Evolutionary conservation across 495 filamentous ascomycete genomes (phyloP).

Genomic region (Neurospora sp.): DNA sequence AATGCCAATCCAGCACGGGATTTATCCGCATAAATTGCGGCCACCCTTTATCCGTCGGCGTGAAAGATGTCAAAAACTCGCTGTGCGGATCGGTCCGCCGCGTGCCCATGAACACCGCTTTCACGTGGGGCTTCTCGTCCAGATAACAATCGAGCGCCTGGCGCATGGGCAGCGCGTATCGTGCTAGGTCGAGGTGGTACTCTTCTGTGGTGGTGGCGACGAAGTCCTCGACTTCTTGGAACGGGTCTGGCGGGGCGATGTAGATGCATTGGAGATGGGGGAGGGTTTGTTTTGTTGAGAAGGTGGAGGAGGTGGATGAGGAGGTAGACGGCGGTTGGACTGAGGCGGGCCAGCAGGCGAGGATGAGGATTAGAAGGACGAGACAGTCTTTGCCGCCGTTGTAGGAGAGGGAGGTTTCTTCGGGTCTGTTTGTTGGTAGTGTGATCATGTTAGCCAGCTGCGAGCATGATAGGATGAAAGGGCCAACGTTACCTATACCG

Average conservation of each 20-base stretch:
- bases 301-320: no score
- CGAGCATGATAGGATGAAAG: not conserved
- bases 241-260: slow-evolving; percentile 70
- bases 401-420: slow-evolving; percentile 82
- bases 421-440: slow-evolving; percentile 37
- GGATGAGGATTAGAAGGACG: slow-evolving; percentile 80
- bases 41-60: slow-evolving; percentile 82
- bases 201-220: slow-evolving; percentile 48
- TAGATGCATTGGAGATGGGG: slow-evolving; percentile 66
- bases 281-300: not conserved
- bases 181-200: slow-evolving; percentile 69
- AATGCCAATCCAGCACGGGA: slow-evolving; percentile 96
- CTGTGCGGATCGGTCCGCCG: slow-evolving; percentile 89
- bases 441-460: not conserved
- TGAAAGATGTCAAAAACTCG: slow-evolving; percentile 62
- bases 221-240: slow-evolving; percentile 76
- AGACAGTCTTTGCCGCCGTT: slow-evolving; percentile 99
- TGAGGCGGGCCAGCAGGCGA: slow-evolving; percentile 51
- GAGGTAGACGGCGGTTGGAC: not conserved
- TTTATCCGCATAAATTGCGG: slow-evolving; percentile 87
- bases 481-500: slow-evolving; percentile 50
- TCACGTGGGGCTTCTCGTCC: slow-evolving; percentile 45
- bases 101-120: slow-evolving; percentile 89
- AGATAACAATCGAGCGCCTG: slow-evolving; percentile 71
- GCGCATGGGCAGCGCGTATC: slow-evolving; percentile 71